Percentiles rank a stretch among this genome's conserved stretches.
Conservation (phyloP, 352 stramenopile species). For the Pythium dissimile region DNA sequence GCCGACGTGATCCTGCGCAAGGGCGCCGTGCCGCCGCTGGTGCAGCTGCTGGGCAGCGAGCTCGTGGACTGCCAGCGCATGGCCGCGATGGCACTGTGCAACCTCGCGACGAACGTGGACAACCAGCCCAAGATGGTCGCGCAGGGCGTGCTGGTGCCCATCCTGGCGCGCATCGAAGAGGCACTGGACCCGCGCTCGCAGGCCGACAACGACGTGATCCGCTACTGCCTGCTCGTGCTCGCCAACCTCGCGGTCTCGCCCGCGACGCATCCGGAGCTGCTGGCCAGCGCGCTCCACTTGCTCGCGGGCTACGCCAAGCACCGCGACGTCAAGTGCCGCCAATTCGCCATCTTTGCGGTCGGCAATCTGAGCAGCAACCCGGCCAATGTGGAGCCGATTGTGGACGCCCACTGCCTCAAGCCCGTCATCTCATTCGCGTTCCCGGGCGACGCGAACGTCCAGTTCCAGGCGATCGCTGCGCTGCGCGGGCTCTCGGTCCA, state of each 20-base stretch:
- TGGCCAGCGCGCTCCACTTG: constrained; percentile 79
- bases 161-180: constrained; percentile 87
- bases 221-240: constrained; percentile 94
- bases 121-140: constrained; percentile 91
- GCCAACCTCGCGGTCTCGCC: constrained; percentile 90
- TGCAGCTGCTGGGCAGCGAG: constrained; percentile 87
- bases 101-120: constrained; percentile 93
- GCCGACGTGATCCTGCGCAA: constrained; percentile 89
- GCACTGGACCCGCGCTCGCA: constrained; percentile 90
- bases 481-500: constrained; percentile 92
- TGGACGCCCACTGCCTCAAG: constrained; percentile 87
- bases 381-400: constrained; percentile 87
- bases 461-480: constrained; percentile 96
- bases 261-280: constrained; percentile 79
- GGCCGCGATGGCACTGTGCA: constrained; percentile 94
- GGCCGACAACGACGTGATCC: constrained; percentile 93
- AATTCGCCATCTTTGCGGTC: constrained; percentile 94
- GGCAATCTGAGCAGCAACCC: constrained; percentile 94
- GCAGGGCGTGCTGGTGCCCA: constrained; percentile 81
- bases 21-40: constrained; percentile 78
- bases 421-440: constrained; percentile 95
- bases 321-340: constrained; percentile 94
- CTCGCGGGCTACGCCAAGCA: constrained; percentile 93
- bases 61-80: constrained; percentile 93
- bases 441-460: constrained; percentile 91